phyloP scores from a whole-genome alignment of 2,329 filamentous ascomycete genomes.

The Neofusicoccum umdonicola region DNA sequence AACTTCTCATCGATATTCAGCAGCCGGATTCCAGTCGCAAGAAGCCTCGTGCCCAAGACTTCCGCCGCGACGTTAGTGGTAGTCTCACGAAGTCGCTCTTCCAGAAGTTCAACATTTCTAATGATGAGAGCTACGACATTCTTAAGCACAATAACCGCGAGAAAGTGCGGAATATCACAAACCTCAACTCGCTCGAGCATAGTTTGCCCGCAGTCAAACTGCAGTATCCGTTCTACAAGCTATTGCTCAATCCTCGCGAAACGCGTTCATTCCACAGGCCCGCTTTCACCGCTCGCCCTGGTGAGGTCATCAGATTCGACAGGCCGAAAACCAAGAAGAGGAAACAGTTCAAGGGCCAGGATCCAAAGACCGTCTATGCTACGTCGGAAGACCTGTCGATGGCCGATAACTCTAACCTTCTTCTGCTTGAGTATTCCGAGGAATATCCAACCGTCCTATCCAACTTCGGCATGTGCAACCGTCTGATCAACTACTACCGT shows the following conservation, averaged over 20 bases:
- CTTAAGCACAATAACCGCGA: slow-evolving; percentile 90
- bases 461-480: slow-evolving; percentile 96
- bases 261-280: slow-evolving; percentile 83
- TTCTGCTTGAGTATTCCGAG: slow-evolving; percentile 94
- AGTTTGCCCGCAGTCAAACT: slow-evolving; percentile 87
- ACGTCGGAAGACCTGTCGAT: slow-evolving; percentile 80
- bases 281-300: slow-evolving; percentile 67
- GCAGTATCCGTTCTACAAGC: slow-evolving; percentile 94
- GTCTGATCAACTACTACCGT: slow-evolving; percentile 94
- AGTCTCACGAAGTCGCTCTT: slow-evolving; percentile 71
- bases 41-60: slow-evolving; percentile 54
- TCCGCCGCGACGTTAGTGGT: slow-evolving; percentile 66
- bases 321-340: slow-evolving; percentile 69
- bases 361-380: slow-evolving; percentile 74
- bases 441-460: slow-evolving; percentile 88
- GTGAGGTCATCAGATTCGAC: slow-evolving; percentile 69
- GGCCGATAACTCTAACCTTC: slow-evolving; percentile 81
- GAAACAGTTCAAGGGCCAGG: slow-evolving; percentile 78
- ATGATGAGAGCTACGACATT: slow-evolving; percentile 92
- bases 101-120: slow-evolving; percentile 90
- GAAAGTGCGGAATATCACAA: slow-evolving; percentile 88
- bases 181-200: slow-evolving; percentile 90
- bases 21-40: slow-evolving; percentile 64
- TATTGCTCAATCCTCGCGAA: slow-evolving; percentile 70
- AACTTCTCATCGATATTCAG: slow-evolving; percentile 77